Evolutionary conservation across 768 basidiomycete species (phyloP).

Genomic region (Clathrus columnatus): DNA sequence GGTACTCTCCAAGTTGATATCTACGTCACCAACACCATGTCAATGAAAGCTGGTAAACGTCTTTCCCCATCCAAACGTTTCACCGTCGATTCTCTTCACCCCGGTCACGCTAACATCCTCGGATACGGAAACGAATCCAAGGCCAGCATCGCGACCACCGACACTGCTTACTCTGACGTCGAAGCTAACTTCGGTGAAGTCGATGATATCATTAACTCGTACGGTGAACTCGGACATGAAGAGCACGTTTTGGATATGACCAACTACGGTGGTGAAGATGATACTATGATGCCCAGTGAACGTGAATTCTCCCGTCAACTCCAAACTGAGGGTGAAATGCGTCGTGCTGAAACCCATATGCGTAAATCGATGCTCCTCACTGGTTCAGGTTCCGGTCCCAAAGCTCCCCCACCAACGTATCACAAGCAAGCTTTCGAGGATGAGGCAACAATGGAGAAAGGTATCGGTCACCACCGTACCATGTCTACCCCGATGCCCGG

Average conservation of each 20-base stretch:
- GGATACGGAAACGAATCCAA: no score
- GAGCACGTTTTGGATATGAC: constrained; percentile 55
- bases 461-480: no score
- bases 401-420: no score
- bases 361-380: no score
- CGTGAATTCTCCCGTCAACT: constrained; percentile 40
- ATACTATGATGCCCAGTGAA: constrained; percentile 49
- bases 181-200: no score
- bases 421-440: no score
- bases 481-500: no score
- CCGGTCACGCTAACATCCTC: not conserved
- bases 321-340: constrained; percentile 49
- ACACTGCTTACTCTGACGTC: no score
- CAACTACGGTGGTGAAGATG: constrained; percentile 70
- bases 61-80: not conserved
- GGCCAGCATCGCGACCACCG: no score
- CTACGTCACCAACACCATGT: constrained; percentile 51
- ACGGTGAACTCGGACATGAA: constrained; percentile 30
- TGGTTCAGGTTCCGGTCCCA: no score
- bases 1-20: constrained; percentile 54
- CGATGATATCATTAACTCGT: no score
- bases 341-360: constrained; percentile 38
- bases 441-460: no score
- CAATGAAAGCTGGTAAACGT: constrained; percentile 1
- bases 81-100: not conserved